Percentiles rank a stretch among this genome's conserved stretches.
Conservation (phyloP, 139 green algal species). For the Choricystis sp. region DNA sequence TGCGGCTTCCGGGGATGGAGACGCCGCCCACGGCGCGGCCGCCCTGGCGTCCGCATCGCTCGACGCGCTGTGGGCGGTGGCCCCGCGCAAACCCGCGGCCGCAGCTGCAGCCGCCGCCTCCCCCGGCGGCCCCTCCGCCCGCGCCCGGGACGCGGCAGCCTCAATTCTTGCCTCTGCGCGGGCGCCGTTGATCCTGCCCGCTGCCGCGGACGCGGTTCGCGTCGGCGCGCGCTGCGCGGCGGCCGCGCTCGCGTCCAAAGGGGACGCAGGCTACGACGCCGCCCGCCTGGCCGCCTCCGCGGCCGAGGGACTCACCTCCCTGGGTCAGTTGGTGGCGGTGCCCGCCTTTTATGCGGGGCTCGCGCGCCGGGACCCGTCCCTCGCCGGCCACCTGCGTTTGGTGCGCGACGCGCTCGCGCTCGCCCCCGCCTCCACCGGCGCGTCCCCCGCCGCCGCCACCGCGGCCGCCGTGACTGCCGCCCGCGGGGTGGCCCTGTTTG, state of each 20-base stretch:
- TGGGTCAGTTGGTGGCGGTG: neutral
- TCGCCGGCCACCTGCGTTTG: neutral
- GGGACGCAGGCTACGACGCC: no score
- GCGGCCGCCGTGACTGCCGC: neutral
- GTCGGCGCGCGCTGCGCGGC: neutral
- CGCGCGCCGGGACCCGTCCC: neutral
- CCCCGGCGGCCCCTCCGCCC: no score
- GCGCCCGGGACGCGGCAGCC: no score
- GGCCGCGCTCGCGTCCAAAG: neutral
- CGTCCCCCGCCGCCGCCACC: neutral
- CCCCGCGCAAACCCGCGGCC: no score
- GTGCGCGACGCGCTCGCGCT: neutral
- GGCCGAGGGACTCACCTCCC: neutral
- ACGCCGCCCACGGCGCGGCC: no score
- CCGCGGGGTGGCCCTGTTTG: neutral
- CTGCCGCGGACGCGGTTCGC: neutral
- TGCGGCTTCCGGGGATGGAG: no score
- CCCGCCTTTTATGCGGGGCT: neutral
- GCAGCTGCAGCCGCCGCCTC: no score
- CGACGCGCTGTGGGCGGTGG: no score
- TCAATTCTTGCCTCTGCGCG: no score
- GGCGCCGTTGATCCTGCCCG: no score
- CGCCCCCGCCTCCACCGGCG: neutral
- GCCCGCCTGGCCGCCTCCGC: neutral
- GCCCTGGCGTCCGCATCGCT: no score